These are phyloP conservation scores for Sugiyamaella chiloensis DNA, from an alignment of 805 yeast genomes.

Conservation along the genomic window DNA sequence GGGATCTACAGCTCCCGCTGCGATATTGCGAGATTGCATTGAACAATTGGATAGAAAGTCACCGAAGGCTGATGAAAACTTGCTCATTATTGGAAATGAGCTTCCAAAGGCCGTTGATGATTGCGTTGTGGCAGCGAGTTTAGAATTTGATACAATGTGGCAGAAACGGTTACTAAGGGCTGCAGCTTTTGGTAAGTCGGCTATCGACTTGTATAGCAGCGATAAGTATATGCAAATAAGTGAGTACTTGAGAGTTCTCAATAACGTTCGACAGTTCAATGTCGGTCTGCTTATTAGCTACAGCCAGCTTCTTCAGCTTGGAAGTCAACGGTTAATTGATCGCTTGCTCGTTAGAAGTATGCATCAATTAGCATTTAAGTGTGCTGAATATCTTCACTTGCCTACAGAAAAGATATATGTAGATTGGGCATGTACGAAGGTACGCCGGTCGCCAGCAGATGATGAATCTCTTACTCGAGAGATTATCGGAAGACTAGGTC, in stretches of 20 bases:
- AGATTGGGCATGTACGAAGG: conserved; percentile 78
- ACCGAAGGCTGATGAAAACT: conserved; percentile 77
- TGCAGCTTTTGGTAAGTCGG: conserved; percentile 79
- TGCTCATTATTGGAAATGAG: conserved; percentile 49
- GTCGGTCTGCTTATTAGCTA: conserved; percentile 69
- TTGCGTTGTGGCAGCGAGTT: conserved; percentile 70
- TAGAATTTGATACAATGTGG: conserved; percentile 73
- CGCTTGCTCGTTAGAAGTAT: conserved; percentile 57
- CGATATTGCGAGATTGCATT: conserved; percentile 76
- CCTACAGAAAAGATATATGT: conserved; percentile 56
- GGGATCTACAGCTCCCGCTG: conserved; percentile 81
- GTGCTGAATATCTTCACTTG: conserved; percentile 49
- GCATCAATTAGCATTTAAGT: conserved; percentile 60
- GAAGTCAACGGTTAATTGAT: conserved; percentile 54
- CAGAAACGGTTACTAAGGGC: conserved; percentile 80
- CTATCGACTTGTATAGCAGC: conserved; percentile 50
- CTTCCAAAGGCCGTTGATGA: conserved; percentile 60
- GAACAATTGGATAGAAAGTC: conserved; percentile 63
- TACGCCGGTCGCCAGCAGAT: conserved; percentile 49
- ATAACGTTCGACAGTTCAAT: conserved; percentile 60
- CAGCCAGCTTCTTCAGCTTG: conserved; percentile 48
- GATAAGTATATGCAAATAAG: conserved; percentile 61
- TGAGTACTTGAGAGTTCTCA: conserved; percentile 61
- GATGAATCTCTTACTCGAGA: conserved; percentile 58
- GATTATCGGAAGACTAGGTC: conserved; percentile 47